phyloP scores from a whole-genome alignment of 306 rosid genomes.

The Rosa multiflora region DNA sequence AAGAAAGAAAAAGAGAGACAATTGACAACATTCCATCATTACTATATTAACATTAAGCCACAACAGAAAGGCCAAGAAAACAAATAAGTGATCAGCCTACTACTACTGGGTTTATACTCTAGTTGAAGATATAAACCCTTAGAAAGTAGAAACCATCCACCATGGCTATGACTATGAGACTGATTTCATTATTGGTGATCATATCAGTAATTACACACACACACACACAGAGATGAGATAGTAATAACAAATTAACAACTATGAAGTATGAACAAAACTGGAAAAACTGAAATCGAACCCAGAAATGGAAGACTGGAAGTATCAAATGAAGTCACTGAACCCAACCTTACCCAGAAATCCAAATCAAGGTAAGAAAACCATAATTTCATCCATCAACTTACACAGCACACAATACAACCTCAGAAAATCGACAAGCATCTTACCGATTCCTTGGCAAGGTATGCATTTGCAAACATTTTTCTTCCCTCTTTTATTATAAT shows the following conservation, averaged over 20 bases:
- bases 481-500: conserved; percentile 79
- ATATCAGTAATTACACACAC: too few species aligned
- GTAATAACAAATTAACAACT: too few species aligned
- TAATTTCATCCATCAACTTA: background rate
- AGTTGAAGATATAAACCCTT: conserved; percentile 22
- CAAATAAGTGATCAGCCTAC: conserved; percentile 31
- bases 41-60: conserved; percentile 4
- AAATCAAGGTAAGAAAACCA: background rate
- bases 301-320: too few species aligned
- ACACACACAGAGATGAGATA: too few species aligned
- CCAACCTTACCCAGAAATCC: too few species aligned
- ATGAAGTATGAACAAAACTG: too few species aligned
- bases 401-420: too few species aligned
- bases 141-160: too few species aligned
- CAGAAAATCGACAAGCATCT: background rate
- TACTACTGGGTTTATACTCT: conserved; percentile 16
- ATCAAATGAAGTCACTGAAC: too few species aligned
- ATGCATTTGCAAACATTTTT: conserved; percentile 75
- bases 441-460: conserved; percentile 98
- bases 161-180: too few species aligned
- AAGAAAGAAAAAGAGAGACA: background rate
- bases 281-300: too few species aligned
- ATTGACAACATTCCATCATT: background rate
- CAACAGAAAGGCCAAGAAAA: conserved; percentile 17
- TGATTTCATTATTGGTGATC: too few species aligned